phyloP scores from a whole-genome alignment of 1,139 yeast species.

The Pichia cactophila region DNA sequence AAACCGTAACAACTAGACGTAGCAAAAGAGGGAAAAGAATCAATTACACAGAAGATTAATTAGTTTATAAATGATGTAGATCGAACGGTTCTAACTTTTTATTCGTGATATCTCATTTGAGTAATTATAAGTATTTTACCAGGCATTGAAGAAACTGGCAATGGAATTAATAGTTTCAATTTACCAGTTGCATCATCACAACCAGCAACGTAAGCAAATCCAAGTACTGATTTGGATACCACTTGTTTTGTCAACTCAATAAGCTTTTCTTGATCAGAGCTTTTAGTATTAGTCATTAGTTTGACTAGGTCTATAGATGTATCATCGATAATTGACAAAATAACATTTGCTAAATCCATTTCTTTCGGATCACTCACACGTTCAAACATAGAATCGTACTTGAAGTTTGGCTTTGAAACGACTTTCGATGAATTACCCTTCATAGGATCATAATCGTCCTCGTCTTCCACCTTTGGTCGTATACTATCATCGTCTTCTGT shows the following conservation, averaged over 20 bases:
- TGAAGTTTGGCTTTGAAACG: conserved; percentile 40
- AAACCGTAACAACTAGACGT: not conserved
- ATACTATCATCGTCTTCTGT: conserved; percentile 49
- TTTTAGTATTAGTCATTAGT: conserved; percentile 3
- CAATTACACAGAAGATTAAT: conserved; percentile 5
- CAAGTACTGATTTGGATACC: conserved; percentile 18
- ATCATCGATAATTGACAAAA: conserved; percentile 25
- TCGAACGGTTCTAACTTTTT: conserved; percentile 5
- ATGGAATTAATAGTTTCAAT: conserved; percentile 71
- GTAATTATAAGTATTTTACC: conserved; percentile 60
- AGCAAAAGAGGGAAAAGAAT: conserved; percentile 8
- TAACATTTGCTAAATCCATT: conserved; percentile 22
- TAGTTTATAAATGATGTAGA: not conserved
- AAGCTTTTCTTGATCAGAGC: conserved; percentile 7
- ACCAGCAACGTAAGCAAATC: conserved; percentile 42
- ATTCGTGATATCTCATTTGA: conserved; percentile 63
- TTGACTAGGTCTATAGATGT: conserved; percentile 18
- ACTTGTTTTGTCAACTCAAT: conserved; percentile 9
- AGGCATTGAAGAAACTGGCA: conserved; percentile 69
- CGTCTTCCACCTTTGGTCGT: conserved; percentile 22
- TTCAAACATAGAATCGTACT: conserved; percentile 7
- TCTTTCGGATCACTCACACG: conserved; percentile 12
- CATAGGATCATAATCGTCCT: conserved; percentile 9
- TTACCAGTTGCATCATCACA: conserved; percentile 63
- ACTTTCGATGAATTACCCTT: not conserved